Base-by-base conservation (phyloP, 2,329 filamentous ascomycete species). In the Pseudogymnoascus verrucosus region DNA sequence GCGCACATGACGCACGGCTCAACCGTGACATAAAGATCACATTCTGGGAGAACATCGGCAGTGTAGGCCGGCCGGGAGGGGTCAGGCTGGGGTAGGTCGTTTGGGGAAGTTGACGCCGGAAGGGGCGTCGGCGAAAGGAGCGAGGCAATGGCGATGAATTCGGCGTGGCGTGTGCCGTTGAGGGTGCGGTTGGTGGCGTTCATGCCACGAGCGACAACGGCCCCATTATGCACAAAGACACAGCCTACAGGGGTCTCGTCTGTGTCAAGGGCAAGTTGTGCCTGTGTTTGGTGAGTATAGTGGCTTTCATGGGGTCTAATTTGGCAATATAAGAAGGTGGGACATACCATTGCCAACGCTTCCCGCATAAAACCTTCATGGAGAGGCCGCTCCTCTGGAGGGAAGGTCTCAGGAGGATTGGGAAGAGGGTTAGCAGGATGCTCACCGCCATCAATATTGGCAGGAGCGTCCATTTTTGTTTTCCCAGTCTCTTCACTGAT, bases 1-100 rank as follows among this genome's bases (percentile, higher is more conserved):
- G 95, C 95, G 74, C 95, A 99, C 95, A 99, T 99, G 78, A 99
- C 91, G 75, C 95, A 99, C 4, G 95, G 95, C 77, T 99, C 96
- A 62, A 99, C 93, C 0, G 95, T 99, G 60, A 99, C 95, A 76
- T 99, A 99, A 61, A 99, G 84, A 71, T 89, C 86, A 69, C 82
- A 83, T 67, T 93, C 84, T 40, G 79, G 80, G 69, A 98, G 80
- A 67, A 93, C 84, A 11, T 82, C 82, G 36, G 85, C 82, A 62
- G 60, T 61, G 31, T 70, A 69, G 19, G 36, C 88, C 82, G 68
- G 95, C 83, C 62, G 81, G 74, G 73, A 40, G 66, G 67, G 1
- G 72, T 68, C 21, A 71, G 69, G 37, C 72, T 73, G 42, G 68
- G 67, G 2, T 72, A 16, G 36, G 7, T 40, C 59, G 2, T 61